Evolutionary conservation across 2,329 filamentous ascomycete species (phyloP), one percentile per base, ranked within the genome.

Genomic region (Fusarium phyllophilum): DNA sequence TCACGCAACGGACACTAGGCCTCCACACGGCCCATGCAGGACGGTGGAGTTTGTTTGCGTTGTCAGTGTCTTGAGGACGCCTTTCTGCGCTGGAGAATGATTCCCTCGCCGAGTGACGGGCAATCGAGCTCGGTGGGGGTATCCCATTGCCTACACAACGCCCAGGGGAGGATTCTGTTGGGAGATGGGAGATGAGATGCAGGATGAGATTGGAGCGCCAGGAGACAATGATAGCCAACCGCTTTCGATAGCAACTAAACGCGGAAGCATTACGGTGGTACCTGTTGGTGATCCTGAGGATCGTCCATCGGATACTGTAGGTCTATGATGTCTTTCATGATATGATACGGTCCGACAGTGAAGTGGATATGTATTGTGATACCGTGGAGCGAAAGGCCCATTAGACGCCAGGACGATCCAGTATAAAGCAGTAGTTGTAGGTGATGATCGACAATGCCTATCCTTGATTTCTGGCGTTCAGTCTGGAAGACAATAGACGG

Each of bases 21-120:
- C 44, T 57, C 38, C 49, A 73, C 72, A 74, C 66, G 29, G 59
- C 56, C 69, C 62, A 76, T 66, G 63, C 65, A 73, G 39, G 60
- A 38, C 49, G 34, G 64, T 66, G 67, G 65, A 65, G 62, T 56
- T 55, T 56, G 66, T 54, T 57, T 68, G 62, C 26, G 29, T 44
- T 67, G 60, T 76, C 42, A 26, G 39, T 66, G 57, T 70, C 51
- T 66, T 56, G 34, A 60, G 59, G 66, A 75, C 72, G 62, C 55
- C 45, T 57, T 70, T 70, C 62, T 73, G 66, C 71, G 68, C 65
- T 62, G 56, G 60, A 70, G 58, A 46, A 39, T n/a, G 56, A 45
- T 45, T 56, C 60, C 22, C 29, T 62, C 48, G 42, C 56, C 42
- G 33, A 33, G 52, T 31, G 31, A 42, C 41, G 18, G 61, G 34